Evolutionary conservation across 1,284 basidiomycete genomes (phyloP).

Genomic region (Cerioporus squamosus): DNA sequence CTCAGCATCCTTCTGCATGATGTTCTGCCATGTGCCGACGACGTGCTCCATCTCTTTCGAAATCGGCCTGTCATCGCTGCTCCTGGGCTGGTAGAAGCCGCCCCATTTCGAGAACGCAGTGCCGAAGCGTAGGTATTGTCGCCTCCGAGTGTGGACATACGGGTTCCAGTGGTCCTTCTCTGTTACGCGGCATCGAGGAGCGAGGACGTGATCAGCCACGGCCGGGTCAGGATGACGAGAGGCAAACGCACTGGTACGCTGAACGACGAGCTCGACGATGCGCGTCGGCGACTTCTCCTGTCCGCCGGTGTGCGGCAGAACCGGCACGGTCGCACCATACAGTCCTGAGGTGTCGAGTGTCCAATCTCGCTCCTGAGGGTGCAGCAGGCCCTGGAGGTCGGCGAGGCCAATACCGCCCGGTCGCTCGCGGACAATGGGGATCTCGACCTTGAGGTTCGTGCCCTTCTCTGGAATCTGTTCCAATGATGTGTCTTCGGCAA

Average conservation of each 20-base stretch:
- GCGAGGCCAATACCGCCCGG: slow-evolving; percentile 41
- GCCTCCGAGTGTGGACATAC: no score
- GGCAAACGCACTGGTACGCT: slow-evolving; percentile 26
- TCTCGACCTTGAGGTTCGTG: slow-evolving; percentile 24
- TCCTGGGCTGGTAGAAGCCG: slow-evolving; percentile 23
- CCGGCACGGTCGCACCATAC: slow-evolving; percentile 8
- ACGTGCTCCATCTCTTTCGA: slow-evolving; percentile 3
- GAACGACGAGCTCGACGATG: slow-evolving; percentile 26
- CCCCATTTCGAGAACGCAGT: slow-evolving; percentile 25
- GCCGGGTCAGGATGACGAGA: background rate
- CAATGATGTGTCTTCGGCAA: slow-evolving; percentile 46
- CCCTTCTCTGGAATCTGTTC: slow-evolving; percentile 35
- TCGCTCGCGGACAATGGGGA: slow-evolving; percentile 21
- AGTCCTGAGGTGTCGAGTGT: background rate
- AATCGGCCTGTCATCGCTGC: background rate
- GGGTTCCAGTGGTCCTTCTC: background rate
- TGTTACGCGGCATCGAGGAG: background rate
- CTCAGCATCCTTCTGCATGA: background rate
- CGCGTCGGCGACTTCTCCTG: slow-evolving; percentile 1
- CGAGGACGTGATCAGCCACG: no score
- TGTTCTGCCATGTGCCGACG: slow-evolving; percentile 9
- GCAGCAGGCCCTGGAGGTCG: slow-evolving; percentile 33
- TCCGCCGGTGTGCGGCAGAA: background rate
- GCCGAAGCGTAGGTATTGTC: background rate
- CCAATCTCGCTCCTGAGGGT: slow-evolving; percentile 13